Percentiles rank a stretch among this genome's conserved stretches.
phyloP scores from a whole-genome alignment of 176 grass and related monocot species.

The Triticum dicoccoides region DNA sequence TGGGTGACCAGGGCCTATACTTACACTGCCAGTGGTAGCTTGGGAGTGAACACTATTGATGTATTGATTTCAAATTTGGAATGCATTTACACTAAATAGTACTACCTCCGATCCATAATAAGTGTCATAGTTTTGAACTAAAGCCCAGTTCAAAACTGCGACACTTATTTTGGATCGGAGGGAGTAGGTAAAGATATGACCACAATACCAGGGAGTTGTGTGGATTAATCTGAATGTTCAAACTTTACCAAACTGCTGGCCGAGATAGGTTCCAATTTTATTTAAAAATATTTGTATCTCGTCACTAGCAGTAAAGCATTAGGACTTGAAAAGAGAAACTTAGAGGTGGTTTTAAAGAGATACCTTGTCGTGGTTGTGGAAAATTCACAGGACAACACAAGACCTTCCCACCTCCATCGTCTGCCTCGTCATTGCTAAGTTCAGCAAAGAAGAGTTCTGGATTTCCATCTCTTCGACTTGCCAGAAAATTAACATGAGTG shows the following conservation, averaged over 20 bases:
- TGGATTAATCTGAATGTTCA: background rate
- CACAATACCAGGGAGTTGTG: background rate
- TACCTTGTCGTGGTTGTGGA: background rate
- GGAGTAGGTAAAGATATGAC: background rate
- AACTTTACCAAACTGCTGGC: background rate
- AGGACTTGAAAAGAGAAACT: background rate
- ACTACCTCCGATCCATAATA: too few relatives aligned
- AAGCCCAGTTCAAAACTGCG: too few relatives aligned
- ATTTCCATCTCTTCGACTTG: background rate
- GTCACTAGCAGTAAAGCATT: background rate
- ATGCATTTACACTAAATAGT: background rate
- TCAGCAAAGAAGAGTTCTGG: constrained; percentile 7
- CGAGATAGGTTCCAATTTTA: background rate
- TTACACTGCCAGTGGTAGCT: background rate
- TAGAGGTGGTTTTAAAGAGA: background rate
- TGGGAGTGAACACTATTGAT: background rate
- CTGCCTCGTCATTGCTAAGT: background rate
- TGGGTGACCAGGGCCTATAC: background rate
- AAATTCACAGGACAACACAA: background rate
- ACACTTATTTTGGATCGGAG: too few relatives aligned
- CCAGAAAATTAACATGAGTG: background rate
- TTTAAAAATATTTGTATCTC: background rate
- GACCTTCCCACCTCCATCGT: background rate
- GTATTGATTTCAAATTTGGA: background rate
- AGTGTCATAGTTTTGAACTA: background rate